Evolutionary conservation across 495 filamentous ascomycete species (phyloP).

Genomic region (Xanthoparmelia taractica): DNA sequence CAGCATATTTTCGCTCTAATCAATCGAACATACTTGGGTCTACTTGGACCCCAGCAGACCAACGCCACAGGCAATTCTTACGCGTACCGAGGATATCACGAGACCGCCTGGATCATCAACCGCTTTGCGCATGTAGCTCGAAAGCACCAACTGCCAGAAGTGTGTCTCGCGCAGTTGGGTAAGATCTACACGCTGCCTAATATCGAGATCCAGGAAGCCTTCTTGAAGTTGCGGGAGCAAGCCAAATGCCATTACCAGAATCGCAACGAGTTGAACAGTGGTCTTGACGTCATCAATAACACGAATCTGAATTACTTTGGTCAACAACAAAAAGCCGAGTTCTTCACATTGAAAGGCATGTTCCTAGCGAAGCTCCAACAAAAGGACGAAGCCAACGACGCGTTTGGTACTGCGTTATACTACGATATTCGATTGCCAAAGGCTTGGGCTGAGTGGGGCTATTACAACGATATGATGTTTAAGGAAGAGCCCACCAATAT

Average conservation of each 20-base stretch:
- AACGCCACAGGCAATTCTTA: constrained; percentile 79
- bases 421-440: constrained; percentile 93
- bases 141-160: constrained; percentile 93
- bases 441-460: constrained; percentile 98
- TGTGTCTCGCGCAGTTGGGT: constrained; percentile 93
- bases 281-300: constrained; percentile 97
- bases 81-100: constrained; percentile 94
- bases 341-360: constrained; percentile 99
- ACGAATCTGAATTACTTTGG: constrained; percentile 99
- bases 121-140: constrained; percentile 95
- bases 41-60: constrained; percentile 72
- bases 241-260: constrained; percentile 99
- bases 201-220: constrained; percentile 98
- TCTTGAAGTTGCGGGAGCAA: constrained; percentile 93
- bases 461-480: constrained; percentile 93
- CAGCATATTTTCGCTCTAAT: constrained; percentile 98
- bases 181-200: constrained; percentile 98
- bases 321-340: constrained; percentile 91
- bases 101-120: constrained; percentile 99
- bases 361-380: constrained; percentile 89
- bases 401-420: constrained; percentile 88
- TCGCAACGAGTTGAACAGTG: constrained; percentile 77
- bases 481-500: constrained; percentile 78
- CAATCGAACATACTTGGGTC: constrained; percentile 81
- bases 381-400: constrained; percentile 82